Evolutionary conservation across 306 rosid species (phyloP), one percentile per base, ranked within the genome.

Genomic region (Rosa lucieae): DNA sequence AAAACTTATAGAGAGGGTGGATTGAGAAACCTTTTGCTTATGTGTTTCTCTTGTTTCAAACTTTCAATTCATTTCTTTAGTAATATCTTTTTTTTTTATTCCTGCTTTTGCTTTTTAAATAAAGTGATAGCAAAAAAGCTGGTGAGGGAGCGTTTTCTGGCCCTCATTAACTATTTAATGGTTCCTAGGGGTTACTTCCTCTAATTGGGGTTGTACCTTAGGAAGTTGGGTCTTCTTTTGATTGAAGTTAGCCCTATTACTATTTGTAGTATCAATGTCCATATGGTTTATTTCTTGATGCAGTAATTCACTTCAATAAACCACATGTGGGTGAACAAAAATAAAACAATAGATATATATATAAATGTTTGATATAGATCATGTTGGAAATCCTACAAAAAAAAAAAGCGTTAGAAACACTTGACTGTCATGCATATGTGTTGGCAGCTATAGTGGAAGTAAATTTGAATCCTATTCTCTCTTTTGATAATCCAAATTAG

Each of bases 71-170:
- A 82, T 77, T 86, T 80, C 72, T 84, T 92, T 88, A 81, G 77
- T 77, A 78, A 70, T 70, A 82, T 89, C 66, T 78, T 81, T 82
- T 85, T n/a, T 81, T 82, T 85, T 81, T 85, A 78, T 90, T 86
- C 82, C 73, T 81, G 73, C 89, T 88, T 88, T 90, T 76, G 65
- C 89, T 82, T 87, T 90, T 56, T 78, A 71, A 82, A 77, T 82
- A 92, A 88, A 91, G 89, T 84, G 20, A 88, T 85, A 73, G 77
- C 74, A 66, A 62, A 87, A 92, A 88, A 89, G 94, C 85, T 83
- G 89, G 87, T 84, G 83, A 79, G 73, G 72, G 80, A 77, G 71
- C 81, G 83, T 84, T 79, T 84, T 85, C 83, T 81, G 86, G 68
- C 42, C 59, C 81, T 76, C 69, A 77, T 83, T 74, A 87, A 79